These are phyloP conservation scores for Dryas alaskensis DNA, from an alignment of 306 rosid genomes.

Conservation along the genomic window DNA sequence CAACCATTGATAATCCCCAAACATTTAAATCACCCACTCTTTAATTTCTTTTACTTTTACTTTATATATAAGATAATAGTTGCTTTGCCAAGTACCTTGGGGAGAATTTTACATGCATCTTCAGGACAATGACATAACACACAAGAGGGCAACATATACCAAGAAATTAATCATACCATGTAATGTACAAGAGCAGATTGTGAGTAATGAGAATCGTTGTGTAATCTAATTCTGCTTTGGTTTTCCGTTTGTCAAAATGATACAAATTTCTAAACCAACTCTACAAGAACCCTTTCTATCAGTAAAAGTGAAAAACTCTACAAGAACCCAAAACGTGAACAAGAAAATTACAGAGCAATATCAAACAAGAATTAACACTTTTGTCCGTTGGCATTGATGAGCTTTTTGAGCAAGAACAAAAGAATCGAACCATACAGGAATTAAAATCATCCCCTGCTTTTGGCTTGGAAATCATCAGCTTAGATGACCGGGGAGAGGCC, in stretches of 20 bases:
- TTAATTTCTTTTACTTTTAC: neutral
- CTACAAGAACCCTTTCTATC: slow-evolving; percentile 5
- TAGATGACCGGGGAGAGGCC: slow-evolving; percentile 7
- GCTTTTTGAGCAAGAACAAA: slow-evolving; percentile 27
- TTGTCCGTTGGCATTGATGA: slow-evolving; percentile 36
- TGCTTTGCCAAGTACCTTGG: neutral
- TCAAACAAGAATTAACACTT: slow-evolving; percentile 57
- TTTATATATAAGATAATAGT: neutral
- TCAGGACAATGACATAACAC: neutral
- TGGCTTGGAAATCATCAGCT: slow-evolving; percentile 18
- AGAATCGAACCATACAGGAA: slow-evolving; percentile 28
- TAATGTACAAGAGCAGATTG: slow-evolving; percentile 5
- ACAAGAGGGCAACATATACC: neutral
- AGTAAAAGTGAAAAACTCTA: slow-evolving; percentile 28
- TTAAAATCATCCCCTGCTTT: slow-evolving; percentile 24
- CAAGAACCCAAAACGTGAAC: slow-evolving; percentile 38
- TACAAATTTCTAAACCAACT: slow-evolving; percentile 50
- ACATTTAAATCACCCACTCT: no score
- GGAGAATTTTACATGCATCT: neutral
- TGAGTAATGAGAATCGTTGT: slow-evolving; percentile 29
- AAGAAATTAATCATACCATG: neutral
- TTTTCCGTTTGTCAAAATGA: slow-evolving; percentile 37
- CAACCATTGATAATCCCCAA: no score
- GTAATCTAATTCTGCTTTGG: slow-evolving; percentile 32
- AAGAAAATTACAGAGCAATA: slow-evolving; percentile 41